Conservation (phyloP, 257 asterid species). For the Scutellaria galericulata region DNA sequence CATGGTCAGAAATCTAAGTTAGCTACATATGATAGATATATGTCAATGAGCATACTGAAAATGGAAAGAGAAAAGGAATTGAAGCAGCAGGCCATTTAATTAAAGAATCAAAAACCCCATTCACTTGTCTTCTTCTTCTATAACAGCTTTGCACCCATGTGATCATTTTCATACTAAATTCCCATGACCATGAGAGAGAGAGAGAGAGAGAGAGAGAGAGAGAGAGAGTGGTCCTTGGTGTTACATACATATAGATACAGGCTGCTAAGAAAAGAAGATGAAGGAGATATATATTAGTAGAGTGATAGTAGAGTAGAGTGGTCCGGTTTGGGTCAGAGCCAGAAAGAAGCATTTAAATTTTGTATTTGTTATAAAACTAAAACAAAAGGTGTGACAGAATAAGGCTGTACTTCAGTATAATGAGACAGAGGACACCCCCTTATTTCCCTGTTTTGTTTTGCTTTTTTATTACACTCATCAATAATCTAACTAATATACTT, state of each 20-base stretch:
- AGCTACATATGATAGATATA: no score
- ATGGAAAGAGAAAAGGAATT: not conserved
- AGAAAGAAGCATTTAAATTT: no score
- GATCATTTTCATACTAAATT: not conserved
- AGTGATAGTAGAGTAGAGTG: slow-evolving; percentile 29
- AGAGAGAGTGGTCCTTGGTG: slow-evolving; percentile 6
- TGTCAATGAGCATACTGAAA: not conserved
- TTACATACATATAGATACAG: no score
- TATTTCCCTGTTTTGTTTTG: no score
- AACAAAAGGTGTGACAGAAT: not conserved
- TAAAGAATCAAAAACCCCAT: slow-evolving; percentile 29
- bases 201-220: slow-evolving; percentile 4
- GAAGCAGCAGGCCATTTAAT: not conserved
- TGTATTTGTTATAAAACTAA: not conserved
- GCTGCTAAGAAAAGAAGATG: no score
- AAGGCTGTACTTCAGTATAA: not conserved
- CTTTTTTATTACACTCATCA: no score
- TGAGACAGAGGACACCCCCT: no score
- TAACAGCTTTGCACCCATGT: not conserved
- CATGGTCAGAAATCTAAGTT: no score
- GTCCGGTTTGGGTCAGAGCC: slow-evolving; percentile 23
- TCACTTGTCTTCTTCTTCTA: not conserved
- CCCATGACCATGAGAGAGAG: not conserved
- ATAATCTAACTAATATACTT: no score
- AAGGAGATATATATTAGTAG: no score